Evolutionary conservation across 352 stramenopile species (phyloP).

Genomic region (Phytopythium montanum): DNA sequence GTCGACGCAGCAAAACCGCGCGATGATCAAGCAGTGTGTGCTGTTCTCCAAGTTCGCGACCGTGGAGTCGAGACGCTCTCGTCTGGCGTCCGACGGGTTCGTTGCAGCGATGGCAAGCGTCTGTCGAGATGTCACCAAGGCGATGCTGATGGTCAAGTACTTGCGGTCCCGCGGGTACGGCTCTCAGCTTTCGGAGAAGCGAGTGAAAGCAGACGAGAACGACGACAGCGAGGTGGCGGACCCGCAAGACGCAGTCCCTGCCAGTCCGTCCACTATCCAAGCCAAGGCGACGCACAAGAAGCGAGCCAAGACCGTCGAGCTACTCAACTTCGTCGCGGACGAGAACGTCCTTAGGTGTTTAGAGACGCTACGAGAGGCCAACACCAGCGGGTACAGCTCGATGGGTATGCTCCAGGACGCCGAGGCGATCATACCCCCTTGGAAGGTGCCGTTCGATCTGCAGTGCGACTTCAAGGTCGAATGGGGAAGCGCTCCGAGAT

Average conservation of each 20-base stretch:
- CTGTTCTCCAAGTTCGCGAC: slow-evolving; percentile 68
- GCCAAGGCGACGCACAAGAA: slow-evolving; percentile 5
- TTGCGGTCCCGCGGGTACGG: slow-evolving; percentile 35
- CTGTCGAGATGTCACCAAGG: slow-evolving; percentile 37
- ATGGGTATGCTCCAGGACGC: background rate
- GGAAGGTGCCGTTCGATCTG: slow-evolving; percentile 73
- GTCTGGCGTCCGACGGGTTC: slow-evolving; percentile 40
- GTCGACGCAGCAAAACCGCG: slow-evolving; percentile 15
- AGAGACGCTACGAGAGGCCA: slow-evolving; percentile 36
- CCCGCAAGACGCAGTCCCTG: background rate
- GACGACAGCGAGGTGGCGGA: background rate
- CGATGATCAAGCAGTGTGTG: slow-evolving; percentile 37
- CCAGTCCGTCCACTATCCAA: background rate
- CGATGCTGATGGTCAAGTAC: slow-evolving; percentile 44
- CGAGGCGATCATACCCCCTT: slow-evolving; percentile 38
- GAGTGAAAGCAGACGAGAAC: background rate
- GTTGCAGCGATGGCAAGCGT: slow-evolving; percentile 34
- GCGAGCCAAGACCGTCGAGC: slow-evolving; percentile 16
- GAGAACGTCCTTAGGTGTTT: slow-evolving; percentile 81
- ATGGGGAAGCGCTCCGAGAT: slow-evolving; percentile 19
- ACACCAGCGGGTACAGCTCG: slow-evolving; percentile 5
- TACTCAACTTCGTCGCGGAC: slow-evolving; percentile 53
- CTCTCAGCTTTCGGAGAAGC: slow-evolving; percentile 21
- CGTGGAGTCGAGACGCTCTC: slow-evolving; percentile 20
- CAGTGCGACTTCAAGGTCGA: slow-evolving; percentile 68